These are phyloP conservation scores for Claviceps sp. DNA, from an alignment of 2,329 filamentous ascomycete species.

Conservation along the genomic window DNA sequence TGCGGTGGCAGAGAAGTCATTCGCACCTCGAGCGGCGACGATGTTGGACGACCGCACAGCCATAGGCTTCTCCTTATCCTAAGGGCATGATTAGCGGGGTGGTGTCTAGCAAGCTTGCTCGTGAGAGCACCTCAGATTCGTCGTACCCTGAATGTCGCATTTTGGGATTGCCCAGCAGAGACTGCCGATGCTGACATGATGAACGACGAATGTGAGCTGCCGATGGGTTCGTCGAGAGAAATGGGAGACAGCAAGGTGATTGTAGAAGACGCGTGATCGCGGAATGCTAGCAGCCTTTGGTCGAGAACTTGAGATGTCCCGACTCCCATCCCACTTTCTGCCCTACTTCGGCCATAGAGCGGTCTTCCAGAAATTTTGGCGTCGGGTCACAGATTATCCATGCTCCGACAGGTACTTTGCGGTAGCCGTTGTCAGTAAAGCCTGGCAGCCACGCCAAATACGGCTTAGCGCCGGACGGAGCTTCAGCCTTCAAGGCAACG, in stretches of 20 bases:
- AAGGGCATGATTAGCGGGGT: constrained; percentile 23
- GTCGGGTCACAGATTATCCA: constrained; percentile 27
- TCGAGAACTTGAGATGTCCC: constrained; percentile 24
- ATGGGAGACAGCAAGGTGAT: constrained; percentile 19
- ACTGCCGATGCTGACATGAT: constrained; percentile 30
- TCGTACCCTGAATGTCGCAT: constrained; percentile 45
- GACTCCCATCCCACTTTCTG: constrained; percentile 29
- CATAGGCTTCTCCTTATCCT: constrained; percentile 96
- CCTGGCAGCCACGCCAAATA: constrained; percentile 7
- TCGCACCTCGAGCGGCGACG: constrained; percentile 80
- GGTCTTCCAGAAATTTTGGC: constrained; percentile 26
- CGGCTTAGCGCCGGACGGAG: constrained; percentile 16
- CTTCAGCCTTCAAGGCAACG: constrained; percentile 25
- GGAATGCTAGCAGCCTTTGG: constrained; percentile 17
- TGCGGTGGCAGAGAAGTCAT: background rate
- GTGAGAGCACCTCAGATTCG: constrained; percentile 13
- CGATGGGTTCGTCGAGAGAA: constrained; percentile 13
- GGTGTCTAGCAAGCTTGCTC: constrained; percentile 15
- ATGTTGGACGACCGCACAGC: constrained; percentile 95
- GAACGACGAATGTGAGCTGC: constrained; percentile 25
- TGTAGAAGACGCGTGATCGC: constrained; percentile 10
- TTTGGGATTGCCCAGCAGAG: constrained; percentile 27
- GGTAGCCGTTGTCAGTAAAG: constrained; percentile 2
- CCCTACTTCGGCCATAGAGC: constrained; percentile 22
- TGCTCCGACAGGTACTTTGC: constrained; percentile 14